Percentiles rank a stretch among this genome's conserved stretches.
These are phyloP conservation scores for Beauveria sp. DNA, from an alignment of 2,329 filamentous ascomycete genomes.

Conservation along the genomic window DNA sequence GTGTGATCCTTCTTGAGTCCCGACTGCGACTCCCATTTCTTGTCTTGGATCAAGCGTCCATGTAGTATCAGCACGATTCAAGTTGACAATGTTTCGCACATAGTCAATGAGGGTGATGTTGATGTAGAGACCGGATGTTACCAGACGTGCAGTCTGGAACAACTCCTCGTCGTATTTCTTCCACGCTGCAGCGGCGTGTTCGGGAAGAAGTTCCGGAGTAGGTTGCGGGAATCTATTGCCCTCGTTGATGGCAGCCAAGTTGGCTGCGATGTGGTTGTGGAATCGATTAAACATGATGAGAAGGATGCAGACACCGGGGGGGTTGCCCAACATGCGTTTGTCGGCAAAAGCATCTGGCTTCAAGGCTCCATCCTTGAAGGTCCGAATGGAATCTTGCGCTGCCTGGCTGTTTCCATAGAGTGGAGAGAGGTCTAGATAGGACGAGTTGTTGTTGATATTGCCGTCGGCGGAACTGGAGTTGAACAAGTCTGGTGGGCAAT, in stretches of 20 bases:
- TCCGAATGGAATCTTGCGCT: constrained; percentile 60
- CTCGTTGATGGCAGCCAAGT: constrained; percentile 82
- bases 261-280: constrained; percentile 78
- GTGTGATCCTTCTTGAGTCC: constrained; percentile 51
- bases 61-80: constrained; percentile 52
- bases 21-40: constrained; percentile 51
- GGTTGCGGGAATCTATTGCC: constrained; percentile 68
- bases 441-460: constrained; percentile 58
- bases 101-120: constrained; percentile 75
- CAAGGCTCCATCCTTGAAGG: constrained; percentile 61
- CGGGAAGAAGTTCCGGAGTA: constrained; percentile 36
- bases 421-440: constrained; percentile 64
- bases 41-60: constrained; percentile 76
- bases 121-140: constrained; percentile 68
- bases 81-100: constrained; percentile 66
- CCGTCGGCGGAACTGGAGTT: constrained; percentile 57
- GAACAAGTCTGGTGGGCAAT: constrained; percentile 50
- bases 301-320: constrained; percentile 63
- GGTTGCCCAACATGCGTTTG: constrained; percentile 61
- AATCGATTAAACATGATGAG: constrained; percentile 77
- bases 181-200: constrained; percentile 46
- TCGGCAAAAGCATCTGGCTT: constrained; percentile 69
- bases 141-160: constrained; percentile 70
- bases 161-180: constrained; percentile 68
- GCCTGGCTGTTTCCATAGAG: constrained; percentile 63